Evolutionary conservation across 2,329 filamentous ascomycete genomes (phyloP), one percentile per base, ranked within the genome.

Genomic region (Ascochyta pisi): DNA sequence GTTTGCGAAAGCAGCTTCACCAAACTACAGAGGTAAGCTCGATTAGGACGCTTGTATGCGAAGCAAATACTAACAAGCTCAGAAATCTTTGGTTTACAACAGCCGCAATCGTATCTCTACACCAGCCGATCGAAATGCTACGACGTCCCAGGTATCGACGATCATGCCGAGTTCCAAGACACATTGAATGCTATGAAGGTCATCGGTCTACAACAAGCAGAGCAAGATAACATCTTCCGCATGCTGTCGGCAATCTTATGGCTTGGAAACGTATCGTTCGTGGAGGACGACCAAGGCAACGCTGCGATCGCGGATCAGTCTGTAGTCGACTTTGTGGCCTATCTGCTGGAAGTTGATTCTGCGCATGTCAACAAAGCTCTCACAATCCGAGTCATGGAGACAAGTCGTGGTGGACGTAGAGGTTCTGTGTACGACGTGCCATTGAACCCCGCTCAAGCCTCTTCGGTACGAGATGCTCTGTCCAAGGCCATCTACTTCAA

Each of bases 401-500:
- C 87, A 12, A 84, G 84, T 58, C 81, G 86, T 58, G 87, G 87
- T 63, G 86, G 86, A 45, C 81, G 87, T 52, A 78, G 87, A 77
- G 87, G 87, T 4, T 89, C 86, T 2, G 78, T 89, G 2, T 89
- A 89, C 66, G 86, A 89, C 62, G 86, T 88, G 4, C 94, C 93
- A 0, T 83, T 96, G 61, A 98, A 99, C 76, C 86, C 88, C 2
- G 85, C 92, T 1, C 95, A 98, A 77, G 95, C 95, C 24, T 83
- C 82, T 35, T 87, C 95, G 27, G 96, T 96, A 7, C 86, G 93
- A 64, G 95, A 99, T 78, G 95, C 93, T 10, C 80, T 99, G 46
- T 86, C 94, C 58, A 98, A 95, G 82, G 93, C 89, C n/a, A 92
- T 99, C 54, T 99, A 99, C 78, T 90, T 90, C 82, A 97, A 97